Percentiles rank a stretch among this genome's conserved stretches.
These are phyloP conservation scores for Ilex aquifolium DNA, from an alignment of 257 asterid species.

Conservation along the genomic window DNA sequence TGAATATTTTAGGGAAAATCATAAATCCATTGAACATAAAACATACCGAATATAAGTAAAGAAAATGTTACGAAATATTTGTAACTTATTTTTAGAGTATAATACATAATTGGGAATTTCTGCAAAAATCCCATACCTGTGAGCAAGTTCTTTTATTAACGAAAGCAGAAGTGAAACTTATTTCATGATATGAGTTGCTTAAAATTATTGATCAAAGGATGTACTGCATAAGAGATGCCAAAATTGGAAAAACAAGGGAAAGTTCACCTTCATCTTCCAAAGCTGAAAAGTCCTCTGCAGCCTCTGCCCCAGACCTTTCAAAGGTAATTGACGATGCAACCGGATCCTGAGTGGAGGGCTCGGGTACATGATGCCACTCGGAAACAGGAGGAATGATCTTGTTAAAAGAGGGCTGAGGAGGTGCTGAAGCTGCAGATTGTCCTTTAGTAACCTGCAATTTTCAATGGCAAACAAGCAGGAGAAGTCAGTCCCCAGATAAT, in stretches of 20 bases:
- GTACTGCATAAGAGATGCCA: background rate
- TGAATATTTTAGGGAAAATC: no score
- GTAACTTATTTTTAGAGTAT: background rate
- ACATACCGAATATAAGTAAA: no score
- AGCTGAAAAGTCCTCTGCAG: slow-evolving; percentile 53
- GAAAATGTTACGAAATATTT: no score
- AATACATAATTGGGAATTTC: background rate
- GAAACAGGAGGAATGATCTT: slow-evolving; percentile 37
- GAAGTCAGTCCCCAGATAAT: background rate
- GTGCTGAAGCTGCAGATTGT: slow-evolving; percentile 44
- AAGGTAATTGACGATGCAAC: slow-evolving; percentile 34
- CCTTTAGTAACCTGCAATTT: slow-evolving; percentile 71
- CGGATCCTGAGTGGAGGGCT: slow-evolving; percentile 43
- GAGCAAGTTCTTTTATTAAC: no score
- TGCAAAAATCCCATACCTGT: no score
- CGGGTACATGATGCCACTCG: slow-evolving; percentile 63
- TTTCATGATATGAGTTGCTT: no score
- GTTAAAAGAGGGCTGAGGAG: slow-evolving; percentile 28
- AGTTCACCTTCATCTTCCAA: slow-evolving; percentile 73
- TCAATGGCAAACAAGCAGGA: slow-evolving; percentile 5
- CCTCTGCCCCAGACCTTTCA: slow-evolving; percentile 57
- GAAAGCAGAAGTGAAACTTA: no score
- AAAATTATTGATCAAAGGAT: no score
- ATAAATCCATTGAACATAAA: no score
- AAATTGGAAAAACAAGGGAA: slow-evolving; percentile 3